phyloP scores from a whole-genome alignment of 257 asterid genomes.

The Anisodus acutangulus region DNA sequence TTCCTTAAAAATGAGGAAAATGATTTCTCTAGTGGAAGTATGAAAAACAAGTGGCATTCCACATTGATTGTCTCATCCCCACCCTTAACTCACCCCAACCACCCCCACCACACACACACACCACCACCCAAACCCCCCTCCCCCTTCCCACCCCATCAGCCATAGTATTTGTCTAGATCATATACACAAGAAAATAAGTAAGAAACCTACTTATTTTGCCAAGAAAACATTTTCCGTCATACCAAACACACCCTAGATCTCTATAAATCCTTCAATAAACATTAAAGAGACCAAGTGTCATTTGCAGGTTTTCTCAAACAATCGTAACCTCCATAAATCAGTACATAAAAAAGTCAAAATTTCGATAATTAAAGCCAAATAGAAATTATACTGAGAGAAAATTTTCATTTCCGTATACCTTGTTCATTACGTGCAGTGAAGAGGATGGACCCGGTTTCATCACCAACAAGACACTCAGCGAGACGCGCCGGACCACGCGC shows the following conservation, averaged over 20 bases:
- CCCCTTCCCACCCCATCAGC: too few relatives aligned
- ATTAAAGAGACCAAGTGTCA: not conserved
- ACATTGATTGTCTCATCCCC: too few relatives aligned
- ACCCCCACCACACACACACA: too few relatives aligned
- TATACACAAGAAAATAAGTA: too few relatives aligned
- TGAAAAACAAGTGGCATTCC: too few relatives aligned
- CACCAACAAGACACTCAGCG: constrained; percentile 51
- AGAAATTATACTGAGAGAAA: not conserved
- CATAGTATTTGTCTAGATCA: too few relatives aligned
- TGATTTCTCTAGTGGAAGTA: too few relatives aligned
- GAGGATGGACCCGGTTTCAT: constrained; percentile 46
- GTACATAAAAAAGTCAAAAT: not conserved
- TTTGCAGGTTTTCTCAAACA: constrained; percentile 1
- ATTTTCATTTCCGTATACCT: constrained; percentile 25
- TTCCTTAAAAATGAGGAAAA: too few relatives aligned
- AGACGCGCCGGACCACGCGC: constrained; percentile 41
- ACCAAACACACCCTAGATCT: not conserved
- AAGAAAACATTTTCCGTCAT: too few relatives aligned
- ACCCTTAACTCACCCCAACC: too few relatives aligned
- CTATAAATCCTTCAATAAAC: not conserved
- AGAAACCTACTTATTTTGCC: too few relatives aligned
- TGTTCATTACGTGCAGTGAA: constrained; percentile 54
- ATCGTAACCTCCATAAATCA: not conserved
- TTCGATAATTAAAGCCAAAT: not conserved
- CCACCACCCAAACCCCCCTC: too few relatives aligned